Evolutionary conservation across 257 asterid genomes (phyloP).

Genomic region (Scutellaria barbata): DNA sequence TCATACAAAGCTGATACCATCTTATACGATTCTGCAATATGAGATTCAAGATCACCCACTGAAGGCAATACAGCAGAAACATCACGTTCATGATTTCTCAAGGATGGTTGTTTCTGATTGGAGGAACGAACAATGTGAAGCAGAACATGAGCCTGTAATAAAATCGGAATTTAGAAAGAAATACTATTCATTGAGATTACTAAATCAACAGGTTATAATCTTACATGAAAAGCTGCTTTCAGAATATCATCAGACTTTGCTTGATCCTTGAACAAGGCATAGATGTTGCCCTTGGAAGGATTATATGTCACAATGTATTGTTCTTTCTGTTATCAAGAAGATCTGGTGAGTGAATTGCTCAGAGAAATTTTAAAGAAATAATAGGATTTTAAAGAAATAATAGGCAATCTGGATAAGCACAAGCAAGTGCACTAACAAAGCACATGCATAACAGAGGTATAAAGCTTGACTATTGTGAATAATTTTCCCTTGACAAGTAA

Average conservation of each 20-base stretch:
- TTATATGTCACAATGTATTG: conserved; percentile 77
- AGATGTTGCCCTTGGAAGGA: conserved; percentile 81
- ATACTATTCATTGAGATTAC: conserved; percentile 1
- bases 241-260: conserved; percentile 95
- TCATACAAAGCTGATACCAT: conserved; percentile 90
- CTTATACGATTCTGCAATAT: conserved; percentile 85
- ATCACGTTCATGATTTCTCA: conserved; percentile 49
- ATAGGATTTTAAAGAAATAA: conserved; percentile 3
- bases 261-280: conserved; percentile 91
- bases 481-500: conserved; percentile 27
- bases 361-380: neutral
- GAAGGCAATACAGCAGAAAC: conserved; percentile 48
- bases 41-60: conserved; percentile 68
- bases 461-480: conserved; percentile 22
- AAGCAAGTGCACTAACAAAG: conserved; percentile 29
- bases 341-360: conserved; percentile 25
- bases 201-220: conserved; percentile 40
- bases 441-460: neutral
- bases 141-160: conserved; percentile 89
- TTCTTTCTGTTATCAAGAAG: conserved; percentile 69
- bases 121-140: conserved; percentile 76
- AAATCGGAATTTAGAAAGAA: conserved; percentile 40
- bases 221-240: conserved; percentile 98
- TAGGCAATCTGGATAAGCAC: conserved; percentile 20
- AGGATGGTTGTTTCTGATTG: conserved; percentile 48